These are phyloP conservation scores for Aspergillus quadricinctus DNA, from an alignment of 2,329 filamentous ascomycete species.

Conservation along the genomic window DNA sequence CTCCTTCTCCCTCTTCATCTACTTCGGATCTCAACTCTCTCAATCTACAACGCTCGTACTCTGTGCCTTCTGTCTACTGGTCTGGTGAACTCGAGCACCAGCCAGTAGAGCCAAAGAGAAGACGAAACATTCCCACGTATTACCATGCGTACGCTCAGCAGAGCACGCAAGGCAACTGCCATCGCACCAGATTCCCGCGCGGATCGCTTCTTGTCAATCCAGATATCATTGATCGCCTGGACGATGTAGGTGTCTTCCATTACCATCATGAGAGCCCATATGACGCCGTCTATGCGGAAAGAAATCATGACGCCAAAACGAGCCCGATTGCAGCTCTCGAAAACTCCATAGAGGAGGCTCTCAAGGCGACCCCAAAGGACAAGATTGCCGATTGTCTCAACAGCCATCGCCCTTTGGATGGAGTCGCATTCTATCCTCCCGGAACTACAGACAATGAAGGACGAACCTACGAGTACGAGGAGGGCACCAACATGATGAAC, in stretches of 20 bases:
- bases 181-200: slow-evolving; percentile 11
- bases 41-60: slow-evolving; percentile 16
- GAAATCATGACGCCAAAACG: slow-evolving; percentile 60
- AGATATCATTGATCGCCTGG: slow-evolving; percentile 77
- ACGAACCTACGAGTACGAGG: slow-evolving; percentile 69
- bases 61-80: slow-evolving; percentile 22
- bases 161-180: slow-evolving; percentile 14
- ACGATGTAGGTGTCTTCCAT: slow-evolving; percentile 56
- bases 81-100: slow-evolving; percentile 22
- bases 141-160: slow-evolving; percentile 6
- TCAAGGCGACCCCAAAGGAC: slow-evolving; percentile 75
- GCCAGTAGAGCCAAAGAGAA: slow-evolving; percentile 20
- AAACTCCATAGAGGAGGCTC: slow-evolving; percentile 67
- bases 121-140: slow-evolving; percentile 9
- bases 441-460: slow-evolving; percentile 66
- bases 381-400: slow-evolving; percentile 69
- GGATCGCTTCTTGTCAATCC: slow-evolving; percentile 49
- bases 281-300: slow-evolving; percentile 71
- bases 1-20: slow-evolving; percentile 1
- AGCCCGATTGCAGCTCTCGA: slow-evolving; percentile 75
- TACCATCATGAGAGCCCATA: slow-evolving; percentile 93
- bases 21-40: slow-evolving; percentile 9
- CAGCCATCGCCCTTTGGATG: slow-evolving; percentile 74
- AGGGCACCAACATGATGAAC: slow-evolving; percentile 85
- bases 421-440: slow-evolving; percentile 70